Conservation (phyloP, 768 basidiomycete genomes). For the Phallus indusiatus region DNA sequence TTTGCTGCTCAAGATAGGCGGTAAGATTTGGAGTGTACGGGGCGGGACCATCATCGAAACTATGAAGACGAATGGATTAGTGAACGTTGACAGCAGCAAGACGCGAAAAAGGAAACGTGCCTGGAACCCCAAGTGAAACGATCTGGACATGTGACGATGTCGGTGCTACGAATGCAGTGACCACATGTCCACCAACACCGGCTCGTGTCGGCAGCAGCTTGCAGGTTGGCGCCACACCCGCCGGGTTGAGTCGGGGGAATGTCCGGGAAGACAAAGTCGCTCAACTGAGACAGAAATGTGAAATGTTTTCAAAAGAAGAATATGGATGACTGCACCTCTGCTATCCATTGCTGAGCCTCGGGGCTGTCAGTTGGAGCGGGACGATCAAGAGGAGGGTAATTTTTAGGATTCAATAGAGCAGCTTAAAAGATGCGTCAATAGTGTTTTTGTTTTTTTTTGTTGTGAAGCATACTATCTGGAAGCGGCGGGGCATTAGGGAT, state of each 20-base stretch:
- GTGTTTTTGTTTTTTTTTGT: not conserved
- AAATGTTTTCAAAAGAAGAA: not conserved
- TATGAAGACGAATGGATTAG: constrained; percentile 18
- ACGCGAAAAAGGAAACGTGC: constrained; percentile 19
- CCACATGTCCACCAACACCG: constrained; percentile 80
- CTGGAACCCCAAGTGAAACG: constrained; percentile 44
- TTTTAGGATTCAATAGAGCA: constrained; percentile 41
- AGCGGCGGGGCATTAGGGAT: constrained; percentile 49
- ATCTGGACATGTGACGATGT: constrained; percentile 68
- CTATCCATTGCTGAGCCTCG: constrained; percentile 63
- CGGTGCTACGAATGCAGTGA: constrained; percentile 56
- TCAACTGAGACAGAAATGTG: constrained; percentile 29
- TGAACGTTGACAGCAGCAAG: not conserved
- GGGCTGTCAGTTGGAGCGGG: constrained; percentile 51
- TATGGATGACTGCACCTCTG: constrained; percentile 10
- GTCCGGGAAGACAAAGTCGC: constrained; percentile 51
- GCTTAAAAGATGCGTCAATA: not conserved
- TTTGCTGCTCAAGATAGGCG: constrained; percentile 49
- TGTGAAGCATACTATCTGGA: constrained; percentile 21
- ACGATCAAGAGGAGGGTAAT: constrained; percentile 60
- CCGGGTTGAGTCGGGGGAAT: constrained; percentile 32
- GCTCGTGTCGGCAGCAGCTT: constrained; percentile 40
- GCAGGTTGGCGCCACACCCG: constrained; percentile 47
- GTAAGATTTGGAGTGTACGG: constrained; percentile 69
- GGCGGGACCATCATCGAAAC: constrained; percentile 75